Base-by-base conservation (phyloP, 2,329 filamentous ascomycete species). In the Trichoderma breve region DNA sequence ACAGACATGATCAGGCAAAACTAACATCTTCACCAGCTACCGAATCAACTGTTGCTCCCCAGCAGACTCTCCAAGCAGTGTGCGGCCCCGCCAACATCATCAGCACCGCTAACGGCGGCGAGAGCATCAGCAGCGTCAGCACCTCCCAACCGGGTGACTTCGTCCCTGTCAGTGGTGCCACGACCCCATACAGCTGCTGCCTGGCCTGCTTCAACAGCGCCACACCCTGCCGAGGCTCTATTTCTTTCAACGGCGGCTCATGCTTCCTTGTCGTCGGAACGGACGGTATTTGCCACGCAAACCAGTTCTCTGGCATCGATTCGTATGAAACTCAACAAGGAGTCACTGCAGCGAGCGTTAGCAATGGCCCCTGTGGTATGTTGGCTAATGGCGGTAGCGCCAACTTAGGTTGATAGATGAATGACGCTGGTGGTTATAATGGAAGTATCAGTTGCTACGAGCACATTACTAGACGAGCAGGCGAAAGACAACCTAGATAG, bases 231-330 rank as follows among this genome's bases (percentile, higher is more conserved):
- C 21, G 69, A 34, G 62, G 47, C 2, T 57, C 69, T 18, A 4
- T 65, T 9, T 32, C 18, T 28, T 36, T 11, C 39, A 30, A 14
- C 15, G 30, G 74, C 74, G 89, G 32, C 11, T 8, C 28, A 5
- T 70, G 67, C 67, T 62, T 4, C 32, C 28, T 36, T 12, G 14
- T 70, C 15, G 57, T 70, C 3, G 34, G 30, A 39, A 28, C 28
- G 8, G 30, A 70, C 18, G 21, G 15, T 7, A 57, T 70, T 3
- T 70, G 67, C 57, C 30, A 70, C n/a, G 67, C 67, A 3, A 70
- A 70, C 67, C 57, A 70, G 34, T 69, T 51, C 26, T n/a, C 9
- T 7, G n/a, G 26, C 12, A 24, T 4, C 3, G 34, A 51, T 15
- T 6, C 7, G 6, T 69, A 60, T 36, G 7, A 51, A 4, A 32